Base-by-base conservation (phyloP, 345 rosid genomes). In the Trapa incisa region DNA sequence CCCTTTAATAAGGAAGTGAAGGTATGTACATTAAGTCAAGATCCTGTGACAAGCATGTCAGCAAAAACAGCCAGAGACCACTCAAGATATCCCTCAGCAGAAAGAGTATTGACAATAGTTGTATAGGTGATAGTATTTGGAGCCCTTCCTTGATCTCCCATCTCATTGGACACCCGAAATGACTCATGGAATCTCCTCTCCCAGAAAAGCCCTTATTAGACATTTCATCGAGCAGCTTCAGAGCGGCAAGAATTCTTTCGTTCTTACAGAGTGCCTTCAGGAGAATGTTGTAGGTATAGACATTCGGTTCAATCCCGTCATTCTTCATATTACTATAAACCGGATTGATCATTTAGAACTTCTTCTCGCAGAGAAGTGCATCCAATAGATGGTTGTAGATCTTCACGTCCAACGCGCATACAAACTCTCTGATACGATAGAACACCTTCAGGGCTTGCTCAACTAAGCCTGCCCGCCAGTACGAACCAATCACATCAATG, bases 241-340 rank as follows among this genome's bases (percentile, higher is more conserved):
- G 68, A 33, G 97, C 98, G 22, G 81, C 85, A 68, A 89, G 91
- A 32, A 88, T 80, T 74, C 86, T 82, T 47, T 80, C 82, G 66
- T 86, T 92, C 87, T 84, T 88, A 78, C 97, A 89, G 84, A 89
- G 79, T 0, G 96, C 98, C 81, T 90, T 90, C 71, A 86, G 78
- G 69, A 92, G 93, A 45, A 89, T 75, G 70, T 92, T 88, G 67
- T 89, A 92, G 0, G 98, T 92, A 60, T 73, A 88, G 38, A 92
- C 86, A 83, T 92, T 82, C 0, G 96, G 92, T 74, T 85, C 92
- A 75, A 82, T 76, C 13, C 94, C 89, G 73, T 84, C 94, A 71
- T 82, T 84, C 89, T 85, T 92, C 97, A 90, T 90, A 56, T 82
- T 81, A 70, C 83, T 69, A 74, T 89, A 92, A 32, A 88, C 68